These are phyloP conservation scores for Beauveria brongniartii DNA, from an alignment of 2,329 filamentous ascomycete species.

Conservation along the genomic window DNA sequence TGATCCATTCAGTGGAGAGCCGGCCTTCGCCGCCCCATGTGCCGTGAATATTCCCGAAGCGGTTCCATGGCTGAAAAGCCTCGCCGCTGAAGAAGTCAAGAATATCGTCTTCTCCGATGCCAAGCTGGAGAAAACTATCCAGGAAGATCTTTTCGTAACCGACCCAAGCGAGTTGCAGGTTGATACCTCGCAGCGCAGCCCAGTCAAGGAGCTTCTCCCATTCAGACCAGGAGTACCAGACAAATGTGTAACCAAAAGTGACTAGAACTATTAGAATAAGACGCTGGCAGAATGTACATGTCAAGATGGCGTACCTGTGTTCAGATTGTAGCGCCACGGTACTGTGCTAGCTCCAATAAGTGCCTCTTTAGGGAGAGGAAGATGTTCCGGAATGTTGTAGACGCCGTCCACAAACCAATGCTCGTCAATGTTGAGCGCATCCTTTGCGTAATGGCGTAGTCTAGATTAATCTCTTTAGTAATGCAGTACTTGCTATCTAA, in stretches of 20 bases:
- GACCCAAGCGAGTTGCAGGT: constrained; percentile 43
- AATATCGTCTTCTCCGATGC: constrained; percentile 23
- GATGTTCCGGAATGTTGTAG: background rate
- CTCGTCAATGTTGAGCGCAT: background rate
- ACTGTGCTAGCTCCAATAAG: constrained; percentile 3
- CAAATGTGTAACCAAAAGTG: constrained; percentile 5
- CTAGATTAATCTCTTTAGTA: background rate
- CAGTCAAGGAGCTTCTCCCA: constrained; percentile 46
- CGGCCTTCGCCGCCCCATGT: constrained; percentile 33
- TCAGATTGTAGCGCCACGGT: constrained; percentile 8
- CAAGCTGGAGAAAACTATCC: constrained; percentile 37
- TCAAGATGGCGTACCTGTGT: background rate
- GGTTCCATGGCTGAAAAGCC: background rate
- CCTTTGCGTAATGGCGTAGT: constrained; percentile 6
- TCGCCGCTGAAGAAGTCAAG: background rate
- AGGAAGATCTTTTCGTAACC: constrained; percentile 42
- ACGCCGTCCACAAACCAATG: background rate
- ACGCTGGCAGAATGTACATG: too few relatives aligned
- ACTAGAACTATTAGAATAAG: background rate
- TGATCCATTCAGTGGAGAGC: constrained; percentile 36
- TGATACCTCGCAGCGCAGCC: constrained; percentile 41
- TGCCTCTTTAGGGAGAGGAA: background rate
- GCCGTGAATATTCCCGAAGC: constrained; percentile 23
- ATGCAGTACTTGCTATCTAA: background rate
- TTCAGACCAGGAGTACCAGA: constrained; percentile 32